Conservation (phyloP, 1,284 basidiomycete genomes). For the Puccinia novopanici region DNA sequence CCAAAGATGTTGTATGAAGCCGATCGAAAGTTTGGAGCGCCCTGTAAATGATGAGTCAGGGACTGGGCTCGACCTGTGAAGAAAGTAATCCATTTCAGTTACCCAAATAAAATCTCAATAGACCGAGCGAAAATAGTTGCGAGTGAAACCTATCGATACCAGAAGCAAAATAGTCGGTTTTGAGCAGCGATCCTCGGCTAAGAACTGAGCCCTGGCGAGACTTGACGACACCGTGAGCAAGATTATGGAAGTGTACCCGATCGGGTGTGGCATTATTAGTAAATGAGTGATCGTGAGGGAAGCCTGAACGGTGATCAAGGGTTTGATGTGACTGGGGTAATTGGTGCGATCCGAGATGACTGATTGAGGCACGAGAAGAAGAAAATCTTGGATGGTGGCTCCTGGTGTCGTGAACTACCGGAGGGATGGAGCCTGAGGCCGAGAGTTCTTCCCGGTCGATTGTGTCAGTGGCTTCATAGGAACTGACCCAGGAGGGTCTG, state of each 20-base stretch:
- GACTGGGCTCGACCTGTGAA: constrained; percentile 42
- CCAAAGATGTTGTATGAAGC: constrained; percentile 61
- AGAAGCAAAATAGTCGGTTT: no score
- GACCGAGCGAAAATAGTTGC: no score
- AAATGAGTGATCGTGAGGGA: background rate
- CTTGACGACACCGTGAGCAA: no score
- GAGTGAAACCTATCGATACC: no score
- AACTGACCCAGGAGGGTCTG: no score
- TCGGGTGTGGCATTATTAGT: no score
- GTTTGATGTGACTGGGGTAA: background rate
- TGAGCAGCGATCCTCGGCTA: no score
- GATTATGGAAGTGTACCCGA: no score
- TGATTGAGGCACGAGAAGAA: no score
- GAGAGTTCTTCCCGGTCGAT: constrained; percentile 25
- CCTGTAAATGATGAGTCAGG: constrained; percentile 65
- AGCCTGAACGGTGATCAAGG: background rate
- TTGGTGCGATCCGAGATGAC: background rate
- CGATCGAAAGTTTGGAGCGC: constrained; percentile 92
- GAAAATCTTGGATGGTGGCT: constrained; percentile 5
- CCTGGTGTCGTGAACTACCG: background rate
- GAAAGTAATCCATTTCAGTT: constrained; percentile 1
- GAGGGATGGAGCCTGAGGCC: constrained; percentile 13
- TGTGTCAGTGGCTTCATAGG: constrained; percentile 3
- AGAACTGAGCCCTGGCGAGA: no score
- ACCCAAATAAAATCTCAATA: background rate